A percentile compares a stretch with the other conserved stretches of the same genome.
Conservation (phyloP, 768 basidiomycete genomes). For the Russula compacta region DNA sequence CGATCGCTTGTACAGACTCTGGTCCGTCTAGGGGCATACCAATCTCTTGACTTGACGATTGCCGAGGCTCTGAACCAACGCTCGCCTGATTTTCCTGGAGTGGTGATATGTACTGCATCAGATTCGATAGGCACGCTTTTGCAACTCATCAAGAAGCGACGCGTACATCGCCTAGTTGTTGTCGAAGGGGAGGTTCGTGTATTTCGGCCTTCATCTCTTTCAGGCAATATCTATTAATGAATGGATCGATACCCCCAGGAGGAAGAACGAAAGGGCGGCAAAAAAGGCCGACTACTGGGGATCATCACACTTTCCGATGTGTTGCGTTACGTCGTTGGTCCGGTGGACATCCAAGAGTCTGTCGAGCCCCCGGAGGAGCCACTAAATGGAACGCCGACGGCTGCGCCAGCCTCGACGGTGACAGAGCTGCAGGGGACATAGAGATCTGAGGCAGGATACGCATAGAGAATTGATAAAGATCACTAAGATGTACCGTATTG, state of each 20-base stretch:
- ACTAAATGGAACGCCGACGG: neutral
- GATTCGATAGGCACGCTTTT: conserved; percentile 89
- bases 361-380: conserved; percentile 17
- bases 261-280: conserved; percentile 71
- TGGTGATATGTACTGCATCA: conserved; percentile 87
- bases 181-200: conserved; percentile 77
- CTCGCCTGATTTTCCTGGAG: conserved; percentile 91
- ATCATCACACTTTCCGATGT: conserved; percentile 88
- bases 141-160: conserved; percentile 83
- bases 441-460: neutral
- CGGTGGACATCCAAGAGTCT: conserved; percentile 22
- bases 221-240: neutral
- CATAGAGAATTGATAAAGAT: conserved; percentile 8
- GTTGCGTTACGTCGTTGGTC: conserved; percentile 66
- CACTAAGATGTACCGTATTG: neutral
- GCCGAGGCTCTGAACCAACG: conserved; percentile 87
- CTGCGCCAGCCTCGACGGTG: neutral
- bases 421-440: neutral
- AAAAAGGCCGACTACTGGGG: conserved; percentile 74
- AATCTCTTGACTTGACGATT: conserved; percentile 91
- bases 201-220: neutral
- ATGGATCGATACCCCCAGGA: conserved; percentile 40
- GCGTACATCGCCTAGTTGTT: conserved; percentile 91
- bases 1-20: conserved; percentile 53
- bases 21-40: conserved; percentile 88